phyloP scores from a whole-genome alignment of 345 rosid genomes.

The Rhodamnia argentea region DNA sequence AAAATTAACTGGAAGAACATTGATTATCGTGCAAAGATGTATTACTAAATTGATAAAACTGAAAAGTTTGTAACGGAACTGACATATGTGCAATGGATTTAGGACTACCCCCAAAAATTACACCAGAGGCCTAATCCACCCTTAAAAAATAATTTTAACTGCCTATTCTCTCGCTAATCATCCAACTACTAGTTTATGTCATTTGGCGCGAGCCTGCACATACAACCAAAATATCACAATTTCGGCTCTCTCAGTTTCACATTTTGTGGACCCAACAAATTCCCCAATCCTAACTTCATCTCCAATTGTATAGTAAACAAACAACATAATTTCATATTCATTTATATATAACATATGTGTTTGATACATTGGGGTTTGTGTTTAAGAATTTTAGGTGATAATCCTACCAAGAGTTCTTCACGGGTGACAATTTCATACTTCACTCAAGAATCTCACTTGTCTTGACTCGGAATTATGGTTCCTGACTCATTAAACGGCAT shows the following conservation, averaged over 20 bases:
- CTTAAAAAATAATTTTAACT: no score
- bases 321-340: background rate
- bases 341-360: no score
- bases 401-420: background rate
- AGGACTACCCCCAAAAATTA: no score
- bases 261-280: background rate
- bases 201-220: no score
- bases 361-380: background rate
- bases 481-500: rapidly evolving
- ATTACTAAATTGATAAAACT: rapidly evolving
- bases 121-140: background rate
- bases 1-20: background rate
- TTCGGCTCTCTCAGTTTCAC: background rate
- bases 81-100: background rate
- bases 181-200: no score
- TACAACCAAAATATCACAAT: no score
- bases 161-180: no score
- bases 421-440: background rate
- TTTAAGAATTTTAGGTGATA: background rate
- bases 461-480: background rate
- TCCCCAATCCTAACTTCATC: background rate
- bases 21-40: background rate
- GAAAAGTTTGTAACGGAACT: background rate
- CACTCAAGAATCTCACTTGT: background rate
- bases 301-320: background rate